These are phyloP conservation scores for Lactifluus echinatus DNA, from an alignment of 768 basidiomycete species.

Conservation along the genomic window DNA sequence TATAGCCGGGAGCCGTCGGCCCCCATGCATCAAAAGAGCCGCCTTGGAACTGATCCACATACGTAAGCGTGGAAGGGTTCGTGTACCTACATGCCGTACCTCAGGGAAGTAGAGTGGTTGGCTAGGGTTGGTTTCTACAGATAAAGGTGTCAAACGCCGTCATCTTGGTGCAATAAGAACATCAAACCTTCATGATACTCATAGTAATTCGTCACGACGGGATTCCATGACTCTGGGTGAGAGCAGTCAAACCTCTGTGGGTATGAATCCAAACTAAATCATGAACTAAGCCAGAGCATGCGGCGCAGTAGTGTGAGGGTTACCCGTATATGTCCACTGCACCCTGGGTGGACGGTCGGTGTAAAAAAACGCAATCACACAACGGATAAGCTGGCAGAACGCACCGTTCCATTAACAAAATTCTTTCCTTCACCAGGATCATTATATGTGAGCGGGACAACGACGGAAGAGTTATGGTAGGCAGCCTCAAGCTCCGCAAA, in stretches of 20 bases:
- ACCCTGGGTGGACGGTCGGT: slow-evolving; percentile 37
- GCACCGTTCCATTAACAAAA: slow-evolving; percentile 64
- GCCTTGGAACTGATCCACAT: slow-evolving; percentile 46
- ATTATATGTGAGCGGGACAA: slow-evolving; percentile 68
- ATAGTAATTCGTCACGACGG: slow-evolving; percentile 55
- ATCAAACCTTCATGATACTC: slow-evolving; percentile 44
- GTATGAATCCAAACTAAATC: slow-evolving; percentile 43
- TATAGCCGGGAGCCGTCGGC: slow-evolving; percentile 62
- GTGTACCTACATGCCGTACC: slow-evolving; percentile 29
- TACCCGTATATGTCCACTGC: slow-evolving; percentile 73
- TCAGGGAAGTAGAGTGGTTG: slow-evolving; percentile 69
- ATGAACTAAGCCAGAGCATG: neutral
- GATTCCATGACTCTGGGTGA: slow-evolving; percentile 55
- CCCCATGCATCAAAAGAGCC: slow-evolving; percentile 82
- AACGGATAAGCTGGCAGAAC: slow-evolving; percentile 12
- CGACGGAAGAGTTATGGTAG: slow-evolving; percentile 48
- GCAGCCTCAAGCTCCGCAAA: slow-evolving; percentile 52
- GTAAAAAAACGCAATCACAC: neutral
- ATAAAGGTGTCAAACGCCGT: neutral
- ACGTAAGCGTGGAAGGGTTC: neutral
- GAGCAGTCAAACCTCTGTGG: slow-evolving; percentile 80
- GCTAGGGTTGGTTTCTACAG: slow-evolving; percentile 30
- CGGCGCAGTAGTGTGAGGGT: neutral
- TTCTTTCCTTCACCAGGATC: slow-evolving; percentile 50
- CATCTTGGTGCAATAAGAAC: neutral